Base-by-base conservation (phyloP, 192 early-diverging fungal genomes). In the Coemansia asiatica region DNA sequence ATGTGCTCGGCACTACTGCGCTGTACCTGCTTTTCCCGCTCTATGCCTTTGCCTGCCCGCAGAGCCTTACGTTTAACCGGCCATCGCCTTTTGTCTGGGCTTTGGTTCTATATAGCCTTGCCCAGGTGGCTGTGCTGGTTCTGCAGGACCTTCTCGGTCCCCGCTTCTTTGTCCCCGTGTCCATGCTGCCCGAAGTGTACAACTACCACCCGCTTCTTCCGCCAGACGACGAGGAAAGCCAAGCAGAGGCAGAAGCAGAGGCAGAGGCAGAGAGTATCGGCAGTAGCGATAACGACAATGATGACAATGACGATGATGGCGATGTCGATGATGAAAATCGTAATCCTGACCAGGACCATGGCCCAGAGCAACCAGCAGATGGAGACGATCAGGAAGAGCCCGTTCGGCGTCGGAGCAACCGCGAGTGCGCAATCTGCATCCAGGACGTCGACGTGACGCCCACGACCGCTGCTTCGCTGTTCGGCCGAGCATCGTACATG, bases 351-450 rank as follows among this genome's bases (percentile, higher is more conserved):
- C 5, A 44, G 40, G 40, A 44, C 40, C 3, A 12, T 12, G 40
- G 15, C 15, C 5, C 15, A 16, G 40, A 44, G 40, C 40, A 44
- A 13, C 15, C 31, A 19, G 35, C 50, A 2, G 62, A 35, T 16
- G 21, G 29, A 0, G 33, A 0, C 10, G 61, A 28, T 47, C 56
- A 63, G 8, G 33, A 27, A 1, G 38, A 25, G 25, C 28, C 57
- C 4, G 33, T 6, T 59, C 40, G 47, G n/a, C 47, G 47, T 27
- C 19, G 31, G 5, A 54, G 23, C 21, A 61, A 61, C 16, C 84
- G 81, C 12, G 79, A 84, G 35, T 91, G 90, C 69, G 85, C 89
- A n/a, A 90, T 91, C 35, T 91, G 89, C 50, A 81, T 88, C 71
- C 61, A 78, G 22, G 72, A 79, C 1, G 79, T 89, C 27, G 81